Base-by-base conservation (phyloP, 805 yeast species). In the Ogataea paradorogensis region DNA sequence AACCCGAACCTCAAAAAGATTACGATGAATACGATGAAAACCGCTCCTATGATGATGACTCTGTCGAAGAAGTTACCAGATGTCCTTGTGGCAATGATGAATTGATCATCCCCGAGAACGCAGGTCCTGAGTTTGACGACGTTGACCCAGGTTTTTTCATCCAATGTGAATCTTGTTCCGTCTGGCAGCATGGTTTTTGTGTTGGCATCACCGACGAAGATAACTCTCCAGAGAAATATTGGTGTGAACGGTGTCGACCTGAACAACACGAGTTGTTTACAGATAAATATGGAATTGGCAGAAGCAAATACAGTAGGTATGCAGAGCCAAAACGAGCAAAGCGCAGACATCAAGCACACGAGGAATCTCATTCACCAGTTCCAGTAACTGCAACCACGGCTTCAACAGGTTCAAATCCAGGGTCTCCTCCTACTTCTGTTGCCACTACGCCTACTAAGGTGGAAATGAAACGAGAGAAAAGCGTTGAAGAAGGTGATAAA, bases 111-210 rank as follows among this genome's bases (percentile, higher is more conserved):
- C 62, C 65, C 4, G 50, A 47, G 7, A 46, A 50, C 33, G 49
- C 56, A 16, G 51, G 48, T 8, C 39, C 56, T 1, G 67, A 62
- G 16, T 58, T 63, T 35, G 79, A 75, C 43, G 63, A 63, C 33
- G 52, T 62, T 7, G 71, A 66, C 40, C 65, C 71, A 14, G 93
- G 91, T 2, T 69, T 84, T 35, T 84, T 76, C 56, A 84, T 84
- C 50, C 93, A 84, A 55, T 84, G 95, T 71, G 99, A 93, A 55
- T 73, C 75, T 47, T 91, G 99, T 66, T 80, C 86, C 14, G 96
- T 84, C 7, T 91, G 99, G 99, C 99, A 91, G 62, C 99, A 91
- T 61, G 98, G 97, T 2, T 87, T 72, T 64, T 91, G 99, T 68
- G 96, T 91, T 26, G 95, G 96, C 1, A 78, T 91, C 42, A 70